These are phyloP conservation scores for Populus hybrid DNA, from an alignment of 441 rosid genomes.

Conservation along the genomic window DNA sequence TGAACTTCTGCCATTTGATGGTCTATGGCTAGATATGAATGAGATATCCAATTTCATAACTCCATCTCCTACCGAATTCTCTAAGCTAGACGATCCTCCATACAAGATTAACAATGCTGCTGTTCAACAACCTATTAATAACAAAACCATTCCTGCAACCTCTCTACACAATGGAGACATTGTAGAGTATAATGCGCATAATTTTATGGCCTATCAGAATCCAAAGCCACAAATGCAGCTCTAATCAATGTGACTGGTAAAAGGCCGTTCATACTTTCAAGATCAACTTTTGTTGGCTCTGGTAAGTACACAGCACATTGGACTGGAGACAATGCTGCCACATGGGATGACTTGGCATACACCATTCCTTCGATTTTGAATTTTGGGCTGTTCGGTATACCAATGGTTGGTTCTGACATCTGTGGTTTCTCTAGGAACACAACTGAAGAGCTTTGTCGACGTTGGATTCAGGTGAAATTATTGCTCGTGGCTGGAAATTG, in stretches of 20 bases:
- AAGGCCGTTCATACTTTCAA: conserved; percentile 65
- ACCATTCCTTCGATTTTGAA: conserved; percentile 30
- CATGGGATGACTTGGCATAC: conserved; percentile 61
- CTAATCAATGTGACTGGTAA: conserved; percentile 41
- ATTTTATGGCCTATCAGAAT: conserved; percentile 67
- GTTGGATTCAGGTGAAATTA: conserved; percentile 68
- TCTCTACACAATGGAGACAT: conserved; percentile 50
- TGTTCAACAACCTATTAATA: conserved; percentile 27
- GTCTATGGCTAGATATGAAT: conserved; percentile 86
- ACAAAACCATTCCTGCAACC: conserved; percentile 54
- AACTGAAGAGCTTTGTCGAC: no score
- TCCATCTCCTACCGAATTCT: conserved; percentile 36
- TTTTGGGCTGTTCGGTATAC: conserved; percentile 71
- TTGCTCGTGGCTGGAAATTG: no score
- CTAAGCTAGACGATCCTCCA: conserved; percentile 65
- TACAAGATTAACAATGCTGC: conserved; percentile 66
- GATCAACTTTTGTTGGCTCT: conserved; percentile 31
- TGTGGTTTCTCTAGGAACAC: conserved; percentile 55
- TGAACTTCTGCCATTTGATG: conserved; percentile 51
- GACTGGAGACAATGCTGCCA: conserved; percentile 78
- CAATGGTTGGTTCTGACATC: conserved; percentile 87
- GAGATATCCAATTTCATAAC: conserved; percentile 71
- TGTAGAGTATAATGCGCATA: conserved; percentile 64
- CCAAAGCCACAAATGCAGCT: conserved; percentile 57
- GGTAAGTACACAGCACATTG: conserved; percentile 76